Conservation (phyloP, 2,329 filamentous ascomycete genomes). For the Tolypocladium tundrense region DNA sequence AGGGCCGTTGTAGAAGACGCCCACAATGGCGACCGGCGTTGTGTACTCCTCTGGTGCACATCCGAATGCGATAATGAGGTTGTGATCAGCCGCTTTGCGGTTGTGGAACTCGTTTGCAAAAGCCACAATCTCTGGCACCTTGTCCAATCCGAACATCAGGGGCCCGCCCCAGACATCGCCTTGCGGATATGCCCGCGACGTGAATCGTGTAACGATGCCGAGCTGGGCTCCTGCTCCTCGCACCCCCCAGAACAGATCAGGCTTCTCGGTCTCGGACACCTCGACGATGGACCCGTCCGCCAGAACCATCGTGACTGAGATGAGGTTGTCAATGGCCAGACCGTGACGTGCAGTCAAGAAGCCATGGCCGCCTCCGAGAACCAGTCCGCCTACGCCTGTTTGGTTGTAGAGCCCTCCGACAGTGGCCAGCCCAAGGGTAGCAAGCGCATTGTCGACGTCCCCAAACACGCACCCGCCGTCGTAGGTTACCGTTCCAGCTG, state of each 20-base stretch:
- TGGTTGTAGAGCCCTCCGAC: constrained; percentile 53
- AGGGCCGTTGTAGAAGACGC: constrained; percentile 3
- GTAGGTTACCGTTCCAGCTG: constrained; percentile 33
- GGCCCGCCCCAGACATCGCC: constrained; percentile 20
- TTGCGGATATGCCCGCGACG: constrained; percentile 9
- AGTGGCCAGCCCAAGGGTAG: constrained; percentile 41
- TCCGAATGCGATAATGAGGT: constrained; percentile 2
- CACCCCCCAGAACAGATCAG: constrained; percentile 30
- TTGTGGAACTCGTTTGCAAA: constrained; percentile 18
- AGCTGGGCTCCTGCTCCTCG: constrained; percentile 31
- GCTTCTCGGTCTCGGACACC: constrained; percentile 31
- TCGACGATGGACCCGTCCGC: constrained; percentile 24
- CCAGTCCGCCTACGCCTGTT: constrained; percentile 50
- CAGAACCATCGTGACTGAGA: constrained; percentile 27
- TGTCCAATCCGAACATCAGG: constrained; percentile 13
- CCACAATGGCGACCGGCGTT: neutral
- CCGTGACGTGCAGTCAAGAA: constrained; percentile 45
- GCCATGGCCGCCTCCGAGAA: constrained; percentile 48
- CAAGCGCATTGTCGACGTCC: constrained; percentile 42
- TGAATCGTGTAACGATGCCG: constrained; percentile 30
- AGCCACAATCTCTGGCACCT: constrained; percentile 17
- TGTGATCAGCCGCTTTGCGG: constrained; percentile 6
- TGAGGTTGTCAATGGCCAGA: constrained; percentile 33
- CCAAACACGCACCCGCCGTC: constrained; percentile 43
- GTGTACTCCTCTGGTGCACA: constrained; percentile 1